A percentile compares a stretch with the other conserved stretches of the same genome.
phyloP scores from a whole-genome alignment of 2,329 filamentous ascomycete genomes.

The Gremmenia infestans region DNA sequence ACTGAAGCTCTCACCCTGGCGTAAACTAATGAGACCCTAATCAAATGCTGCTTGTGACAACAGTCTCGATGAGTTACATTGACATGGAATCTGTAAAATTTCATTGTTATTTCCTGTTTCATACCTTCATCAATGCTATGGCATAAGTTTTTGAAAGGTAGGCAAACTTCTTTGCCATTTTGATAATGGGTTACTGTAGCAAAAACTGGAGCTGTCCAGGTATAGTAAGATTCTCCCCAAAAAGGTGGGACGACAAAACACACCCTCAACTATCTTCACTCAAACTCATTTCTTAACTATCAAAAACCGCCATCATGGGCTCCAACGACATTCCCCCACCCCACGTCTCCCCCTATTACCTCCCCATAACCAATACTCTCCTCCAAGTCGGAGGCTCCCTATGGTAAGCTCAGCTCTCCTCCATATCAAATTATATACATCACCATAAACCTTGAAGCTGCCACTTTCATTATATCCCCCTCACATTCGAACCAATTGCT shows the following conservation, averaged over 20 bases:
- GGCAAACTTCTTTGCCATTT: no score
- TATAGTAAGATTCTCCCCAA: no score
- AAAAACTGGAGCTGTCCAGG: no score
- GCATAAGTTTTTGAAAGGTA: no score
- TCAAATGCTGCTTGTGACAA: background rate
- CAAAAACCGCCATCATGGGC: constrained; percentile 14
- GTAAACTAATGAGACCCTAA: background rate
- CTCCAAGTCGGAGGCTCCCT: constrained; percentile 21
- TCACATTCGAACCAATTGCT: no score
- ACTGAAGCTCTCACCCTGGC: background rate
- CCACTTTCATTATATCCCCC: no score
- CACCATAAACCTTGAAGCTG: no score
- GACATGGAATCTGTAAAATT: background rate
- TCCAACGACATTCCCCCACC: constrained; percentile 21
- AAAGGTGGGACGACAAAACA: no score
- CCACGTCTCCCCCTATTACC: constrained; percentile 12
- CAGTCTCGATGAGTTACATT: background rate
- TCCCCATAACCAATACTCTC: constrained; percentile 11
- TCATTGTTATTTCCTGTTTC: no score
- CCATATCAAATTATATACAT: no score
- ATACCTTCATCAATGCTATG: no score
- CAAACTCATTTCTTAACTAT: background rate
- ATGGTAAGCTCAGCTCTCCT: constrained; percentile 3
- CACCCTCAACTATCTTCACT: background rate
- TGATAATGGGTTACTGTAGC: no score